These are phyloP conservation scores for Parathielavia hyrcaniae DNA, from an alignment of 495 filamentous ascomycete genomes.

Conservation along the genomic window DNA sequence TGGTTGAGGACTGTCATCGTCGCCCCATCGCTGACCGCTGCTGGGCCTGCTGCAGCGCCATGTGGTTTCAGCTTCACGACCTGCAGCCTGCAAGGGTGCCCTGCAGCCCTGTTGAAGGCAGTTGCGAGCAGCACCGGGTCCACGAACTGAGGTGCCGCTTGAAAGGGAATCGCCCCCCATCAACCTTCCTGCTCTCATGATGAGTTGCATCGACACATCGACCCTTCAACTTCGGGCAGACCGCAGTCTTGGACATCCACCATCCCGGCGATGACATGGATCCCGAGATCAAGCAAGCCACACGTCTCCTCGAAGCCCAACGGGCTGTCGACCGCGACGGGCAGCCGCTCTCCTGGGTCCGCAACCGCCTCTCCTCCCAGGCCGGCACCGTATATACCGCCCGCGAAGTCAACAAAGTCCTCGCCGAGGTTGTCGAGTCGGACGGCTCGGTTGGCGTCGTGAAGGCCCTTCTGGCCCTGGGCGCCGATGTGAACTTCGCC, in stretches of 20 bases:
- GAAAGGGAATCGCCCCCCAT: neutral
- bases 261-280: slow-evolving; percentile 20
- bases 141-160: neutral
- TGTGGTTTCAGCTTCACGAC: neutral
- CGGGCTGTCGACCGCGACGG: slow-evolving; percentile 18
- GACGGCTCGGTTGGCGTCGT: slow-evolving; percentile 28
- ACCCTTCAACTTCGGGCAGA: neutral
- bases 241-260: neutral
- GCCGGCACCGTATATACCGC: slow-evolving; percentile 22
- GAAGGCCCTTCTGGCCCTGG: slow-evolving; percentile 27
- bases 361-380: slow-evolving; percentile 17
- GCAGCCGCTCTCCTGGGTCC: slow-evolving; percentile 19
- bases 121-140: neutral
- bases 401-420: slow-evolving; percentile 29
- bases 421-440: slow-evolving; percentile 26
- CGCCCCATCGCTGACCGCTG: neutral
- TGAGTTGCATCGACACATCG: neutral
- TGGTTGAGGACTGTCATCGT: neutral
- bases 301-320: slow-evolving; percentile 26
- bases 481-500: slow-evolving; percentile 32
- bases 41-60: too few species aligned
- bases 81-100: neutral
- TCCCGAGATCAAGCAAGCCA: slow-evolving; percentile 25
- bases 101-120: neutral
- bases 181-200: neutral